Evolutionary conservation across 257 asterid species (phyloP).

Genomic region (Echium plantagineum): DNA sequence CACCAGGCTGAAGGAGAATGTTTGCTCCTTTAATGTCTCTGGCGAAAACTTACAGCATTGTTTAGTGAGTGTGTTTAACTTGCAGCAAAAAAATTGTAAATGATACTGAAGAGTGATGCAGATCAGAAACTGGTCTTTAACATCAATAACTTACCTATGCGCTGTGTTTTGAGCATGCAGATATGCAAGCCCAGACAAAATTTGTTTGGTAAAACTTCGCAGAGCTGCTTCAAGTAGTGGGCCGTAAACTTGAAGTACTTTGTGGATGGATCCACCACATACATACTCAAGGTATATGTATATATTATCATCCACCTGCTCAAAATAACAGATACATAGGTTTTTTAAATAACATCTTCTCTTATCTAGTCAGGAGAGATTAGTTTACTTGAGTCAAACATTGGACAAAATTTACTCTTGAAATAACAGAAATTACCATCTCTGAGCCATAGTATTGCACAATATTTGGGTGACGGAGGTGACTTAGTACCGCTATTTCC

Average conservation of each 20-base stretch:
- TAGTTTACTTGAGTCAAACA: background rate
- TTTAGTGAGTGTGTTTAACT: background rate
- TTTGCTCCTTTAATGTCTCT: constrained; percentile 69
- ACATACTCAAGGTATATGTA: constrained; percentile 59
- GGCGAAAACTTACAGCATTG: constrained; percentile 13
- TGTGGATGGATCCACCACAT: constrained; percentile 61
- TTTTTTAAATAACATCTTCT: background rate
- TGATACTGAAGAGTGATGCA: background rate
- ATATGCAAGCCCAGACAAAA: constrained; percentile 49
- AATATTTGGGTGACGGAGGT: constrained; percentile 54
- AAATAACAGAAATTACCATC: constrained; percentile 29
- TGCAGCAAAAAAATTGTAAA: background rate
- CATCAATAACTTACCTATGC: constrained; percentile 33
- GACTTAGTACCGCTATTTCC: constrained; percentile 49
- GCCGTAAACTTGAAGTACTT: constrained; percentile 57
- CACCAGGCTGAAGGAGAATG: constrained; percentile 59
- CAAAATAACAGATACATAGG: background rate
- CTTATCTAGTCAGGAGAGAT: background rate
- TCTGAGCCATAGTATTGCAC: constrained; percentile 63
- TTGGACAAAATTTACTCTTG: background rate
- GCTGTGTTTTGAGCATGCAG: constrained; percentile 51
- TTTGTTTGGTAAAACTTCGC: constrained; percentile 43
- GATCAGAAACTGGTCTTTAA: constrained; percentile 3
- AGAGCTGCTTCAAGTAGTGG: constrained; percentile 55
- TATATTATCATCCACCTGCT: constrained; percentile 42